These are phyloP conservation scores for Vachellia pachyceras DNA, from an alignment of 306 rosid species.

Conservation along the genomic window DNA sequence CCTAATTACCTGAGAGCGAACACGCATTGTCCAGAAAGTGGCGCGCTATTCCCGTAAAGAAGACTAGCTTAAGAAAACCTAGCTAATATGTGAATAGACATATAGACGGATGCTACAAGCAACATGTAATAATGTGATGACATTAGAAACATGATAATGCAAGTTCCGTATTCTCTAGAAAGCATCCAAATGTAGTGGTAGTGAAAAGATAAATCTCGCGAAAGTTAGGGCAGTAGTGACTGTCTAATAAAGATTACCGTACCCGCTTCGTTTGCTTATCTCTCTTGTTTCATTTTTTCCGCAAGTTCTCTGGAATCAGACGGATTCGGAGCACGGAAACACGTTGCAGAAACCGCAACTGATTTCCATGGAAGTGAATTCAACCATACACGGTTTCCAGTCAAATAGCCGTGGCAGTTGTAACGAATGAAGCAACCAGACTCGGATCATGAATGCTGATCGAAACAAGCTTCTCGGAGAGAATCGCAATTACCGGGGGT, in stretches of 20 bases:
- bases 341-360: not conserved
- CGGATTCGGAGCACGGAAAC: constrained; percentile 28
- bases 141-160: not conserved
- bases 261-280: constrained; percentile 3
- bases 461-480: constrained; percentile 7
- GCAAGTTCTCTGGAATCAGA: constrained; percentile 43
- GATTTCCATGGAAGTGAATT: constrained; percentile 22
- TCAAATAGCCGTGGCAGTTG: not conserved
- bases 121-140: not conserved
- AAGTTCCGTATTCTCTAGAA: not conserved
- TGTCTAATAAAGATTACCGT: constrained; percentile 29
- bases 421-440: constrained; percentile 2
- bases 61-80: constrained; percentile 34
- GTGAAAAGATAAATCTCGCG: not conserved
- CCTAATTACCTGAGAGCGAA: constrained; percentile 41
- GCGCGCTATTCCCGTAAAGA: not conserved
- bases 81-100: constrained; percentile 18
- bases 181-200: not conserved
- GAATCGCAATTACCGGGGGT: not conserved
- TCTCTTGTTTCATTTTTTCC: constrained; percentile 15
- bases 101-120: constrained; percentile 22
- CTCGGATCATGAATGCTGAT: constrained; percentile 28
- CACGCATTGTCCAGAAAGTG: constrained; percentile 31
- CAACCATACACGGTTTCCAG: constrained; percentile 10
- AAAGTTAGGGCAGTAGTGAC: constrained; percentile 17